phyloP scores from a whole-genome alignment of 2,329 filamentous ascomycete species.

The Penicillium sp. region DNA sequence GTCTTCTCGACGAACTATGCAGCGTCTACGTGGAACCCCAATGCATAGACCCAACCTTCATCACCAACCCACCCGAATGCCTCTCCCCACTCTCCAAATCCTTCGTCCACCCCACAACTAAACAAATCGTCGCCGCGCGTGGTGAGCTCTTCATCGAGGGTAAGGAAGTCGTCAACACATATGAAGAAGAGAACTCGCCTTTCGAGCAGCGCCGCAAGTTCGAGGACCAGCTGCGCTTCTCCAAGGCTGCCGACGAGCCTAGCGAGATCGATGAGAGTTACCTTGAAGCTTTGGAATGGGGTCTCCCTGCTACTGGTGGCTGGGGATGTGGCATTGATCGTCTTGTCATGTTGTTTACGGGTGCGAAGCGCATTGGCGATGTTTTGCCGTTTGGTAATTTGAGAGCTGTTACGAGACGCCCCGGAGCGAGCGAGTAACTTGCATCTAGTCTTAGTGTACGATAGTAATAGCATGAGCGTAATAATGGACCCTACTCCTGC shows the following conservation, averaged over 20 bases:
- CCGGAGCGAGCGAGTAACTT: constrained; percentile 7
- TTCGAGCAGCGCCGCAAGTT: constrained; percentile 84
- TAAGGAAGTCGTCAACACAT: constrained; percentile 89
- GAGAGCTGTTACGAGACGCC: constrained; percentile 48
- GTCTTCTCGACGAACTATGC: constrained; percentile 79
- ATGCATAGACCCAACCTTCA: constrained; percentile 74
- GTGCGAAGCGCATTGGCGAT: constrained; percentile 75
- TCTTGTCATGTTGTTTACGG: constrained; percentile 85
- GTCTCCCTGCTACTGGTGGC: constrained; percentile 89
- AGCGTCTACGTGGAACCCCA: constrained; percentile 73
- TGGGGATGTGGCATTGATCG: constrained; percentile 95
- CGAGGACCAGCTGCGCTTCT: constrained; percentile 54
- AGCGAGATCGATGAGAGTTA: constrained; percentile 72
- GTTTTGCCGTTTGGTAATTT: constrained; percentile 86
- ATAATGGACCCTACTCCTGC: too few species aligned
- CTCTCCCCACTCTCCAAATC: constrained; percentile 91
- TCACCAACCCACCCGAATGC: constrained; percentile 83
- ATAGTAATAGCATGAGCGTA: not conserved
- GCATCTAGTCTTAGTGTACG: constrained; percentile 1
- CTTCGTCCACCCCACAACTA: constrained; percentile 65
- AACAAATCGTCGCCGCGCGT: constrained; percentile 74
- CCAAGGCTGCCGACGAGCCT: constrained; percentile 50
- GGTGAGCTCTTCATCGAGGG: constrained; percentile 81
- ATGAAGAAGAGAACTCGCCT: constrained; percentile 96
- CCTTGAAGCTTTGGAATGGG: constrained; percentile 78